phyloP scores from a whole-genome alignment of 768 basidiomycete species.

The Hortiboletus campestris region DNA sequence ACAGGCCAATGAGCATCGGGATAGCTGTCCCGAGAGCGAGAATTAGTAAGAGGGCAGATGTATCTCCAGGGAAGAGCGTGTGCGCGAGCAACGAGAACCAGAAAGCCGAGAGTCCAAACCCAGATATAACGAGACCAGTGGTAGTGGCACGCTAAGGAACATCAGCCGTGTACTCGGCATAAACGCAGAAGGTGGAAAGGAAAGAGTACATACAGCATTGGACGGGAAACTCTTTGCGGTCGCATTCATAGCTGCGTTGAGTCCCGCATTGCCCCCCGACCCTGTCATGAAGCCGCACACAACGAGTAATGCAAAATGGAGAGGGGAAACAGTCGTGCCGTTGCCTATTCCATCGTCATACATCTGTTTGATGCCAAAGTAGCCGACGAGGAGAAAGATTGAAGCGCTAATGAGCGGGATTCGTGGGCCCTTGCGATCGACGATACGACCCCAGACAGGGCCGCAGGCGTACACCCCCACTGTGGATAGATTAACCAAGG shows the following conservation, averaged over 20 bases:
- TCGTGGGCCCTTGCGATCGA: slow-evolving; percentile 71
- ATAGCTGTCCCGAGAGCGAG: slow-evolving; percentile 76
- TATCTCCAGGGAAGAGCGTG: slow-evolving; percentile 70
- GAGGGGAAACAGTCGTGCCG: slow-evolving; percentile 36
- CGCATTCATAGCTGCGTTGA: slow-evolving; percentile 70
- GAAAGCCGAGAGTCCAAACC: slow-evolving; percentile 90
- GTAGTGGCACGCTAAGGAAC: slow-evolving; percentile 62
- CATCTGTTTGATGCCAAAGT: slow-evolving; percentile 68
- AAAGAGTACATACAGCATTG: slow-evolving; percentile 46
- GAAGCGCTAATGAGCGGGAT: slow-evolving; percentile 61
- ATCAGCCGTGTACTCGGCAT: neutral
- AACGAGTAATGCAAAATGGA: slow-evolving; percentile 52
- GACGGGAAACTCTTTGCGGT: slow-evolving; percentile 84
- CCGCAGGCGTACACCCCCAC: slow-evolving; percentile 78
- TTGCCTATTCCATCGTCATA: slow-evolving; percentile 54
- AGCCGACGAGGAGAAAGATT: slow-evolving; percentile 63
- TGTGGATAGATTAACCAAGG: slow-evolving; percentile 20
- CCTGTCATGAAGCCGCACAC: slow-evolving; percentile 73
- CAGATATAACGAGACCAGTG: slow-evolving; percentile 78
- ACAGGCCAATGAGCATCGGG: slow-evolving; percentile 77
- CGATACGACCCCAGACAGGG: slow-evolving; percentile 76
- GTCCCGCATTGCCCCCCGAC: slow-evolving; percentile 69
- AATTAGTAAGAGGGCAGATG: slow-evolving; percentile 70
- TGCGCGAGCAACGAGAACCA: slow-evolving; percentile 79
- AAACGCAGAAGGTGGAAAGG: neutral